A percentile compares a stretch with the other conserved stretches of the same genome.
phyloP scores from a whole-genome alignment of 2,329 filamentous ascomycete species.

The Verticillium albo-atrum region DNA sequence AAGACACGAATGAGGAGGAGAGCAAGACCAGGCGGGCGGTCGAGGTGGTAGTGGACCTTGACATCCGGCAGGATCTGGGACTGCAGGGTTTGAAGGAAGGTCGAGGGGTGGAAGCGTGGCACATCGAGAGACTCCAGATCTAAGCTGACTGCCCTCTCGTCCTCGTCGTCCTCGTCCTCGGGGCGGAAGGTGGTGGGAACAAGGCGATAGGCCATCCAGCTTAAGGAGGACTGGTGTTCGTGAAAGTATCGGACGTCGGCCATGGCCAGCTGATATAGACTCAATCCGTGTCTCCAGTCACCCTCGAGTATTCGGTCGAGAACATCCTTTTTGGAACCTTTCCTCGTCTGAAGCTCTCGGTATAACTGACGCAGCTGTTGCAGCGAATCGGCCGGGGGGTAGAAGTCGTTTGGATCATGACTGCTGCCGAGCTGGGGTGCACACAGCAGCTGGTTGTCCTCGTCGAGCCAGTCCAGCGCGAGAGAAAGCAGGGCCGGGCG shows the following conservation, averaged over 20 bases:
- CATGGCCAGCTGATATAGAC: conserved; percentile 64
- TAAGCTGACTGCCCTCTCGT: conserved; percentile 33
- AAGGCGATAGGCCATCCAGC: conserved; percentile 60
- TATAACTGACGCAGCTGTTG: conserved; percentile 66
- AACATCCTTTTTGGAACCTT: conserved; percentile 59
- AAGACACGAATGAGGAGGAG: conserved; percentile 74
- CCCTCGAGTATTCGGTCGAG: conserved; percentile 60
- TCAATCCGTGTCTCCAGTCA: conserved; percentile 64
- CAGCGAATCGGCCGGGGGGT: conserved; percentile 61
- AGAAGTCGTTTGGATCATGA: conserved; percentile 60
- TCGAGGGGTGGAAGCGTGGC: conserved; percentile 75
- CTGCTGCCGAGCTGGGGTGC: conserved; percentile 48
- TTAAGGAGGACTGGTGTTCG: conserved; percentile 59
- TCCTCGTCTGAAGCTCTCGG: conserved; percentile 51
- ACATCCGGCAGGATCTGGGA: conserved; percentile 70
- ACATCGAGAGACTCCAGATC: conserved; percentile 45
- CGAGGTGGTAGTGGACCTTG: conserved; percentile 79
- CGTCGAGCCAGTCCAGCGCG: conserved; percentile 72
- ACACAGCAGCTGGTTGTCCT: conserved; percentile 55
- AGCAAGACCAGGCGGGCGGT: conserved; percentile 64
- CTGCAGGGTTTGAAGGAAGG: conserved; percentile 74
- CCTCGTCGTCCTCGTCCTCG: conserved; percentile 26
- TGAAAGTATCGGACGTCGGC: conserved; percentile 63
- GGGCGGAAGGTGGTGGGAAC: conserved; percentile 33
- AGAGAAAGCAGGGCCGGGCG: conserved; percentile 68